phyloP scores from a whole-genome alignment of 805 yeast genomes.

The Starmerella scarabaei region DNA sequence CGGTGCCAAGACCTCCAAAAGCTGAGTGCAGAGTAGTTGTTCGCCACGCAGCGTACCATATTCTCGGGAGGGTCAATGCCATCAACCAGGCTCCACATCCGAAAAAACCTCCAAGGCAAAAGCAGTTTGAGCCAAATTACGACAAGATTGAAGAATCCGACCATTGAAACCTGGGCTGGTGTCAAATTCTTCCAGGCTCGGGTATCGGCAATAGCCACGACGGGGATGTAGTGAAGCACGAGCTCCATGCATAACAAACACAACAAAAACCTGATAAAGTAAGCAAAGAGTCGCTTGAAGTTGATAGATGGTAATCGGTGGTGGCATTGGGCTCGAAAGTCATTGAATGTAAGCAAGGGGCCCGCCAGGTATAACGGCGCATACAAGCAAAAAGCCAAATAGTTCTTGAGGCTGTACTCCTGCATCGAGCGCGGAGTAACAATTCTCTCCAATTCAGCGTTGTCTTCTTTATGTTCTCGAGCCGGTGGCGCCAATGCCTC shows the following conservation, averaged over 20 bases:
- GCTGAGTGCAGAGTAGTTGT: slow-evolving; percentile 83
- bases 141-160: slow-evolving; percentile 79
- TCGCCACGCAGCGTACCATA: slow-evolving; percentile 91
- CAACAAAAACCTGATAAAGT: slow-evolving; percentile 53
- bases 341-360: slow-evolving; percentile 87
- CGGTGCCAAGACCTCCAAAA: slow-evolving; percentile 99
- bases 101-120: slow-evolving; percentile 90
- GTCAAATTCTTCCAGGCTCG: slow-evolving; percentile 82
- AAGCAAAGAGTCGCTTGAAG: slow-evolving; percentile 39
- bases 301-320: slow-evolving; percentile 49
- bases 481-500: slow-evolving; percentile 32
- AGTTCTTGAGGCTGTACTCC: slow-evolving; percentile 53
- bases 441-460: slow-evolving; percentile 21
- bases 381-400: slow-evolving; percentile 64
- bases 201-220: slow-evolving; percentile 81
- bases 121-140: slow-evolving; percentile 85
- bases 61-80: slow-evolving; percentile 95
- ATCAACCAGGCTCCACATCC: slow-evolving; percentile 88
- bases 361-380: slow-evolving; percentile 92
- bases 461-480: slow-evolving; percentile 19
- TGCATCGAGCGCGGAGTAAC: slow-evolving; percentile 43
- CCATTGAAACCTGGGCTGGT: slow-evolving; percentile 89
- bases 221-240: slow-evolving; percentile 74
- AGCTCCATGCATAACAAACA: slow-evolving; percentile 84
- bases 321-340: slow-evolving; percentile 55